Conservation (phyloP, 2,329 filamentous ascomycete species). For the Zalaria sp. region DNA sequence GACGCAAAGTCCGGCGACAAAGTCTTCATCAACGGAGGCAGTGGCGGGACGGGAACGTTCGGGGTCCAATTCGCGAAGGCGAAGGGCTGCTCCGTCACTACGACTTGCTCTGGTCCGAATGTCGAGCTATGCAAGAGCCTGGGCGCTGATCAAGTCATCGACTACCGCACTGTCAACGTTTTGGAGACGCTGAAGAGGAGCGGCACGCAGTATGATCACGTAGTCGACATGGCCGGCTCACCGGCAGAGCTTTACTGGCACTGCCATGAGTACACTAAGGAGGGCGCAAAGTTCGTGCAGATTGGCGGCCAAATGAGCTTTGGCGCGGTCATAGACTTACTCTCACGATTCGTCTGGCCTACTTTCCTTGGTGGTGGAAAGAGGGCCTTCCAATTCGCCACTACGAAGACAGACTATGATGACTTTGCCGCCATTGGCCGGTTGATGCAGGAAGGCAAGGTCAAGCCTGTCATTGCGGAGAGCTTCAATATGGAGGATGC, state of each 20-base stretch:
- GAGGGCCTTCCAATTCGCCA: slow-evolving; percentile 26
- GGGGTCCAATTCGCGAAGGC: slow-evolving; percentile 51
- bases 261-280: slow-evolving; percentile 36
- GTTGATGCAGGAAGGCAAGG: slow-evolving; percentile 44
- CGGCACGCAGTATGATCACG: slow-evolving; percentile 34
- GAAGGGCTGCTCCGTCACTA: slow-evolving; percentile 44
- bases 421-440: slow-evolving; percentile 36
- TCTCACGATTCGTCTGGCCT: slow-evolving; percentile 29
- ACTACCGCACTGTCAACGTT: slow-evolving; percentile 41
- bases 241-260: slow-evolving; percentile 38
- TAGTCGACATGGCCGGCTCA: slow-evolving; percentile 44
- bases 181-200: slow-evolving; percentile 30
- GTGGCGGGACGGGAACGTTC: slow-evolving; percentile 46
- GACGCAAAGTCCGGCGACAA: slow-evolving; percentile 29
- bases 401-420: slow-evolving; percentile 23
- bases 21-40: slow-evolving; percentile 52
- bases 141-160: slow-evolving; percentile 50
- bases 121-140: slow-evolving; percentile 40
- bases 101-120: slow-evolving; percentile 45
- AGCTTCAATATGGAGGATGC: slow-evolving; percentile 42
- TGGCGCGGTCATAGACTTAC: slow-evolving; percentile 16
- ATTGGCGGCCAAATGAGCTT: slow-evolving; percentile 28
- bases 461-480: slow-evolving; percentile 43
- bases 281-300: slow-evolving; percentile 37
- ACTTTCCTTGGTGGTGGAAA: slow-evolving; percentile 37